Evolutionary conservation across 371 early-diverging fungal species (phyloP).

Genomic region (Apophysomyces elegans): DNA sequence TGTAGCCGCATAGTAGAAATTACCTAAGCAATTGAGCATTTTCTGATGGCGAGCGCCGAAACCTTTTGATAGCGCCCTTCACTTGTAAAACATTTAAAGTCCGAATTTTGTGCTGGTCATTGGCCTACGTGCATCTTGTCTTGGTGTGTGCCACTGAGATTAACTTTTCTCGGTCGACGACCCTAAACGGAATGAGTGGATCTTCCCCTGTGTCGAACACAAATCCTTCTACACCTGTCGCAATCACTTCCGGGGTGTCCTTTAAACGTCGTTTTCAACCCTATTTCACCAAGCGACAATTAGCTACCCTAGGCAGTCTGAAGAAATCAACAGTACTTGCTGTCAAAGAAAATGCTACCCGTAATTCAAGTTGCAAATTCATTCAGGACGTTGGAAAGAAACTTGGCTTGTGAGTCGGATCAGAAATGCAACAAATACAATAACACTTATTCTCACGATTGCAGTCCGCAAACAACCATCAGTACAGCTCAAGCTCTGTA

Average conservation of each 20-base stretch:
- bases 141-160: background rate
- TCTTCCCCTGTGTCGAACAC: conserved; percentile 30
- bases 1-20: too few species aligned
- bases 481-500: conserved; percentile 75
- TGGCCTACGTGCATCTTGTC: too few species aligned
- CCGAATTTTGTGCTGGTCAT: too few species aligned
- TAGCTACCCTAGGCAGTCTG: conserved; percentile 34
- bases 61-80: too few species aligned
- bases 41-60: too few species aligned
- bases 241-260: conserved; percentile 39
- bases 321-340: conserved; percentile 27
- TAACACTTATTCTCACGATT: background rate
- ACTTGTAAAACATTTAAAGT: too few species aligned
- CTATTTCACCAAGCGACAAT: conserved; percentile 49
- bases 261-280: conserved; percentile 45
- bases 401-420: conserved; percentile 46
- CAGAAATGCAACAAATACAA: background rate
- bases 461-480: conserved; percentile 73
- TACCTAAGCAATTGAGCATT: too few species aligned
- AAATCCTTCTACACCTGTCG: conserved; percentile 31
- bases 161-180: background rate
- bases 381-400: conserved; percentile 54
- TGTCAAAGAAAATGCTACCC: conserved; percentile 37
- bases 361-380: conserved; percentile 49
- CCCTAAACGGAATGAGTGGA: conserved; percentile 23